Percentiles rank a stretch among this genome's conserved stretches.
These are phyloP conservation scores for Solanum paucissectum DNA, from an alignment of 257 asterid species.

Conservation along the genomic window DNA sequence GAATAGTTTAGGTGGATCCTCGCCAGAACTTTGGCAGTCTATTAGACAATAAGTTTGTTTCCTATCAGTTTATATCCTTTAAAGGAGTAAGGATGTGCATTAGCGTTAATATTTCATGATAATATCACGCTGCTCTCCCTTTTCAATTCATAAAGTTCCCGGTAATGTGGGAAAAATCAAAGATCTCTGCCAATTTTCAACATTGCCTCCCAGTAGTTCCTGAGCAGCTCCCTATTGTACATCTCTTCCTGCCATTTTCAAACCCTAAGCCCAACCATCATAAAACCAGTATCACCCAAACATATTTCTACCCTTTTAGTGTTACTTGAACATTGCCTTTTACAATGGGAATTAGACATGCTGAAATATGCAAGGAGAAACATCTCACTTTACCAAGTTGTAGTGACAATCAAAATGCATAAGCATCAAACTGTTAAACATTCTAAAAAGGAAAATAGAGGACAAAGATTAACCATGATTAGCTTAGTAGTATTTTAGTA, in stretches of 20 bases:
- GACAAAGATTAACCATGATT: not conserved
- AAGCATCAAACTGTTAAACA: not conserved
- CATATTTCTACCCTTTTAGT: not conserved
- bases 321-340: not conserved
- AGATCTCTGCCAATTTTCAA: not conserved
- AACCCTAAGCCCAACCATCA: not conserved
- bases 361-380: not conserved
- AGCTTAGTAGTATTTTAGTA: constrained; percentile 1
- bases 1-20: not conserved
- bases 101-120: not conserved
- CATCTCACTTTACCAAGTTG: not conserved
- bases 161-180: not conserved
- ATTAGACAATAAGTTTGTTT: not conserved
- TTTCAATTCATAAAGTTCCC: not conserved
- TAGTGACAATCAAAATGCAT: not conserved
- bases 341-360: not conserved
- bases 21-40: not conserved
- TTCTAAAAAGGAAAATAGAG: not conserved
- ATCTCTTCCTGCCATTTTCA: not conserved
- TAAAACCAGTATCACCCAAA: not conserved
- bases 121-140: not conserved
- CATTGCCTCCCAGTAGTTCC: not conserved
- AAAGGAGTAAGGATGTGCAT: not conserved
- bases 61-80: not conserved
- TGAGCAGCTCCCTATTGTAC: not conserved